Percentiles rank a stretch among this genome's conserved stretches.
Evolutionary conservation across 495 filamentous ascomycete species (phyloP).

Genomic region (Neurospora pannonica): DNA sequence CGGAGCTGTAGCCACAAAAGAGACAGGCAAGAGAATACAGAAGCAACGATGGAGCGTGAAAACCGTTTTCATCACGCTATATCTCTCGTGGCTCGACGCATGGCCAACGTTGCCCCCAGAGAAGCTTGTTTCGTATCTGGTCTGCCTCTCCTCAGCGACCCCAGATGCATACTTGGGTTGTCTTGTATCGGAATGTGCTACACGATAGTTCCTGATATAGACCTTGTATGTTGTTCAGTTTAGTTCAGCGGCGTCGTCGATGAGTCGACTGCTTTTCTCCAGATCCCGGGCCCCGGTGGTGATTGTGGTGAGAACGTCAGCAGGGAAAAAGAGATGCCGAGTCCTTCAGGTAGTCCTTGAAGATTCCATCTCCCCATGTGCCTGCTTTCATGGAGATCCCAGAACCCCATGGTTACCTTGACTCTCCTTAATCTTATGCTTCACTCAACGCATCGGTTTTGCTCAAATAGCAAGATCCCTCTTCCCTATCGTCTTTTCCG

Average conservation of each 20-base stretch:
- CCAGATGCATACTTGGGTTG: background rate
- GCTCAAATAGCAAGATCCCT: slow-evolving; percentile 10
- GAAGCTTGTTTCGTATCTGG: background rate
- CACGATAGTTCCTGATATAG: background rate
- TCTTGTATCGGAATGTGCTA: background rate
- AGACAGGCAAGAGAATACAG: background rate
- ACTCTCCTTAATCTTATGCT: slow-evolving; percentile 13
- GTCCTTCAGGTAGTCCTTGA: no score
- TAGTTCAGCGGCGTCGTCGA: background rate
- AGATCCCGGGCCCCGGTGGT: background rate
- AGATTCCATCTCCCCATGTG: background rate
- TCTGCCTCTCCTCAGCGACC: background rate
- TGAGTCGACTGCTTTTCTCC: background rate
- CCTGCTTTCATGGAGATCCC: background rate
- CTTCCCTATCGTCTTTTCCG: background rate
- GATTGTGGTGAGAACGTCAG: no score
- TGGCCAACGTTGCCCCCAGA: no score
- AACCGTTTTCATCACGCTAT: background rate
- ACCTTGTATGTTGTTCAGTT: background rate
- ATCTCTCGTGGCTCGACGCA: background rate
- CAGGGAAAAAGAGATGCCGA: background rate
- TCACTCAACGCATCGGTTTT: background rate
- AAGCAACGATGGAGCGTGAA: background rate
- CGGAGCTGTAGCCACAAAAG: background rate
- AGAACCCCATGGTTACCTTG: slow-evolving; percentile 13